phyloP scores from a whole-genome alignment of 306 rosid genomes.

The Pyrus betulifolia region DNA sequence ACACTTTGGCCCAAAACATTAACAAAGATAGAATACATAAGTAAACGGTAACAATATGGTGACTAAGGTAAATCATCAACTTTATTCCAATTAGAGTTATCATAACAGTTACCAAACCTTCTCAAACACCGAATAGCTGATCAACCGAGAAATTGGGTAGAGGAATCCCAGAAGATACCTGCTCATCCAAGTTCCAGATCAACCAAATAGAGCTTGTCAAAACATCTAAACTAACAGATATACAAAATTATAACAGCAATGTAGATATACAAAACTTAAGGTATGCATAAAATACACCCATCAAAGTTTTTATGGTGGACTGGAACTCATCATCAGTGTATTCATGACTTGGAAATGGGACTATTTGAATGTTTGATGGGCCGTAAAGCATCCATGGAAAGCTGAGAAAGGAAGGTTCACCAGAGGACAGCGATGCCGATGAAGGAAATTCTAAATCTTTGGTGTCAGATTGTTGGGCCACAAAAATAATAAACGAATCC shows the following conservation, averaged over 20 bases:
- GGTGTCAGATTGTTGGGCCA: constrained; percentile 56
- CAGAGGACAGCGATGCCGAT: constrained; percentile 14
- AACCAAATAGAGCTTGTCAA: constrained; percentile 17
- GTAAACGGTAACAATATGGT: neutral
- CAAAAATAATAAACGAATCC: constrained; percentile 78
- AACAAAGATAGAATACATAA: neutral
- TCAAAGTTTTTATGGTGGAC: constrained; percentile 73
- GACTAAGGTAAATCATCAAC: constrained; percentile 14
- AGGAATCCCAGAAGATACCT: constrained; percentile 96
- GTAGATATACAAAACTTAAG: neutral
- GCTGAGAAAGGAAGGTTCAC: constrained; percentile 25
- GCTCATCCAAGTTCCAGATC: constrained; percentile 28
- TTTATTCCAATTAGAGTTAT: constrained; percentile 1
- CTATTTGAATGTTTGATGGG: constrained; percentile 68
- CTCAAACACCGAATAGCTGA: constrained; percentile 83
- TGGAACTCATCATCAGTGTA: constrained; percentile 97
- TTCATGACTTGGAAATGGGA: constrained; percentile 92
- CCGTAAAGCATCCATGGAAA: constrained; percentile 51
- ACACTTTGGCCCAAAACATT: neutral
- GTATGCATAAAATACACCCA: constrained; percentile 80
- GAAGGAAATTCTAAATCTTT: constrained; percentile 32
- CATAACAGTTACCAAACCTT: constrained; percentile 52
- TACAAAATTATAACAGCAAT: neutral
- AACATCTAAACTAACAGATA: constrained; percentile 9
- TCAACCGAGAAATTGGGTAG: constrained; percentile 60